These are phyloP conservation scores for Cunninghamia lanceolata DNA, from an alignment of 75 land plant genomes.

Conservation along the genomic window DNA sequence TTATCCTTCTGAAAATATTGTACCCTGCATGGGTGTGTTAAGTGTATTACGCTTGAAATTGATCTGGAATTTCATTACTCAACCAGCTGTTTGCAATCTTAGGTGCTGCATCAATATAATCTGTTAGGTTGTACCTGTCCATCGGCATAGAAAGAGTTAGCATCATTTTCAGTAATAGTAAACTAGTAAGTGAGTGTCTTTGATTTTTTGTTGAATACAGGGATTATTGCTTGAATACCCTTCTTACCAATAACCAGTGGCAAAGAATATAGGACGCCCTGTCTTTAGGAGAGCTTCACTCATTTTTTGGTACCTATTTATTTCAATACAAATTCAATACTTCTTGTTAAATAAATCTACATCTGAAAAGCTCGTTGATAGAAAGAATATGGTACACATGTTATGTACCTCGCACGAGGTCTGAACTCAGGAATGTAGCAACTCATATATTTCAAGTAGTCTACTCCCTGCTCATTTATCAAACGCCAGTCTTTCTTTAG, in stretches of 20 bases:
- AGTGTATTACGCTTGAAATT: constrained; percentile 39
- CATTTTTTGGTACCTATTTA: constrained; percentile 67
- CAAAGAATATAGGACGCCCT: constrained; percentile 72
- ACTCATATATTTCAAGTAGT: constrained; percentile 88
- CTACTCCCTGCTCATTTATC: constrained; percentile 50
- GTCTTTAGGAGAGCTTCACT: constrained; percentile 58
- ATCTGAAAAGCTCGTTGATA: background rate
- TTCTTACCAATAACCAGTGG: constrained; percentile 78
- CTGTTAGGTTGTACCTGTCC: background rate
- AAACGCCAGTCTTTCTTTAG: background rate
- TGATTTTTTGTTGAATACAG: background rate
- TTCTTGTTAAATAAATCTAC: background rate
- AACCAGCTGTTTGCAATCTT: constrained; percentile 79
- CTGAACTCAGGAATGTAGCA: constrained; percentile 45
- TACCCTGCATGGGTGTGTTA: background rate
- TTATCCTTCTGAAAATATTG: background rate
- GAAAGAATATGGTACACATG: background rate
- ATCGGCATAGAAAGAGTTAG: background rate
- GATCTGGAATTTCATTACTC: constrained; percentile 43
- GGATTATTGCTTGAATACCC: background rate
- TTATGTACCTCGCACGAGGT: constrained; percentile 21
- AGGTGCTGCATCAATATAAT: constrained; percentile 20
- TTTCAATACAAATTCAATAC: background rate
- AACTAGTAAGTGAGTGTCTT: background rate
- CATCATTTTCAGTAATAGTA: background rate